These are phyloP conservation scores for Sparassis latifolia DNA, from an alignment of 1,284 basidiomycete genomes.

Conservation along the genomic window DNA sequence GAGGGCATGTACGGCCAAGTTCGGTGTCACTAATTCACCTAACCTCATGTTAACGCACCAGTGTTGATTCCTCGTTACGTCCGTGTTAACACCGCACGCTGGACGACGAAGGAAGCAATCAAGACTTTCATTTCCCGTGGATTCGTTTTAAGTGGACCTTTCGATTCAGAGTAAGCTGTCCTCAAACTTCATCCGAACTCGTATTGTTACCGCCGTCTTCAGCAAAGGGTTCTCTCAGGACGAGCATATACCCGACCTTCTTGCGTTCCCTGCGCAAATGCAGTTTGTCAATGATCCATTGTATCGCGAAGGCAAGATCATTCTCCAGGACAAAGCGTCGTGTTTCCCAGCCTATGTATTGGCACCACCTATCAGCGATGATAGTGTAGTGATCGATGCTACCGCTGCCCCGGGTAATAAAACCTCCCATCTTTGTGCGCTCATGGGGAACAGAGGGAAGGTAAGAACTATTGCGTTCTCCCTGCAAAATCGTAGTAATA, in stretches of 20 bases:
- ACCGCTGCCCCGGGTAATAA: conserved; percentile 99
- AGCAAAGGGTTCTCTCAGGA: conserved; percentile 67
- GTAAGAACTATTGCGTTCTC: conserved; percentile 30
- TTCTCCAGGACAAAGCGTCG: conserved; percentile 96
- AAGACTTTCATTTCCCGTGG: conserved; percentile 47
- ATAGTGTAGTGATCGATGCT: conserved; percentile 78
- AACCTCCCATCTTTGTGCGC: conserved; percentile 86
- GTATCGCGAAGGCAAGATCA: conserved; percentile 74
- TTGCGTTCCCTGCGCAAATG: conserved; percentile 66
- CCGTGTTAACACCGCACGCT: conserved; percentile 75
- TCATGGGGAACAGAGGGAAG: conserved; percentile 79
- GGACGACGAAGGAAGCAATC: conserved; percentile 56
- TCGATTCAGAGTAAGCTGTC: conserved; percentile 41
- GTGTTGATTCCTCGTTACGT: conserved; percentile 78
- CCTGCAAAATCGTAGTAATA: background rate
- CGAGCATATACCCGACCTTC: conserved; percentile 73
- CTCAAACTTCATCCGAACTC: background rate
- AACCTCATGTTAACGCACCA: conserved; percentile 22
- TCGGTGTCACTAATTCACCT: background rate
- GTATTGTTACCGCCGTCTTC: background rate
- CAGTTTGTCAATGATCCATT: conserved; percentile 57
- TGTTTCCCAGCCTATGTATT: conserved; percentile 92
- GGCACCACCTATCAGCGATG: conserved; percentile 45
- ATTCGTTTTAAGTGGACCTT: conserved; percentile 44
- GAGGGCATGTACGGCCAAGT: conserved; percentile 42